A percentile compares a stretch with the other conserved stretches of the same genome.
phyloP scores from a whole-genome alignment of 2,329 filamentous ascomycete species.

The Colletotrichum nymphaeae region DNA sequence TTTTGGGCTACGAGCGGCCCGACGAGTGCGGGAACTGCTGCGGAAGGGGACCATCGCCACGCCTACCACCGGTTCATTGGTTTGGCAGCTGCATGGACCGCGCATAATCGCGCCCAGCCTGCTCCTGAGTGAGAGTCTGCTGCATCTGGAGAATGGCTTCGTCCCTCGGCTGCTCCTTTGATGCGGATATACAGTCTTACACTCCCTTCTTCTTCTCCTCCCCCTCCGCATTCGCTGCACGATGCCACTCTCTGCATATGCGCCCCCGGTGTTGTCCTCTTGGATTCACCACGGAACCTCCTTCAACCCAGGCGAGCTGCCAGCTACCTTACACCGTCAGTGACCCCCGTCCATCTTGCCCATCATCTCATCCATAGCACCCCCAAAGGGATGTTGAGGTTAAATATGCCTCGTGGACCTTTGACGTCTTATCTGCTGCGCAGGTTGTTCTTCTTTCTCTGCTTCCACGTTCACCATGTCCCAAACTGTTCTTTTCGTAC shows the following conservation, averaged over 20 bases:
- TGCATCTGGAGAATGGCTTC: neutral
- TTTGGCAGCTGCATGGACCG: conserved; percentile 24
- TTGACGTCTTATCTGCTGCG: neutral
- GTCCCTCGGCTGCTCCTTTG: conserved; percentile 2
- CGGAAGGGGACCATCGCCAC: conserved; percentile 10
- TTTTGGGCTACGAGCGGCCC: conserved; percentile 26
- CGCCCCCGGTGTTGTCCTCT: conserved; percentile 20
- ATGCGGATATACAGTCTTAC: conserved; percentile 22
- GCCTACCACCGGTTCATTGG: conserved; percentile 28
- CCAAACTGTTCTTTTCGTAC: neutral
- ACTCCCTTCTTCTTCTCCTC: conserved; percentile 15
- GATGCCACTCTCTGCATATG: conserved; percentile 25
- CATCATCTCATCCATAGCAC: neutral
- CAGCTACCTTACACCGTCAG: conserved; percentile 3
- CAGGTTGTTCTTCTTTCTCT: conserved; percentile 3
- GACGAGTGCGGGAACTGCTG: conserved; percentile 35
- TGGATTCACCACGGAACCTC: conserved; percentile 17
- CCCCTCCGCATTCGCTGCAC: conserved; percentile 27
- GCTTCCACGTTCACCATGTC: conserved; percentile 15
- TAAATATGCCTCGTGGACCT: conserved; percentile 30
- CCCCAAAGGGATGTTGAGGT: neutral
- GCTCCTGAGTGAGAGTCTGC: conserved; percentile 1
- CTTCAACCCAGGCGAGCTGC: conserved; percentile 11
- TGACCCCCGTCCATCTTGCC: neutral
- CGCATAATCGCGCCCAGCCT: conserved; percentile 31